Percentiles rank a stretch among this genome's conserved stretches.
Evolutionary conservation across 2,329 filamentous ascomycete genomes (phyloP).

Genomic region (Coleophoma eucalyptorum): DNA sequence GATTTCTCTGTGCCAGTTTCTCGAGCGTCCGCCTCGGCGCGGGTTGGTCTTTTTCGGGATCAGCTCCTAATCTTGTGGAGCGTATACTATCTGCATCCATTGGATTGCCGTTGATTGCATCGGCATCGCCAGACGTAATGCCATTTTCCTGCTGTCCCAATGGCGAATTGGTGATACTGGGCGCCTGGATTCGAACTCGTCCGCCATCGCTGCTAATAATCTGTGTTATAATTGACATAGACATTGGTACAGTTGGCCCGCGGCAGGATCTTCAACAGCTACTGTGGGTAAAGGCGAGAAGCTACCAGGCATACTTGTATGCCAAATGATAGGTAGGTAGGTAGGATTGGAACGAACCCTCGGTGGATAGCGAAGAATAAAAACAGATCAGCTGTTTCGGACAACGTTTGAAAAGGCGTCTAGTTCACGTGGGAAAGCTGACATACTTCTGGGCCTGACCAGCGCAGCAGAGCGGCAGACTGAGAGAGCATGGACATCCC

Average conservation of each 20-base stretch:
- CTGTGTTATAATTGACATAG: neutral
- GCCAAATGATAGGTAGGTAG: neutral
- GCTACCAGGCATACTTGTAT: neutral
- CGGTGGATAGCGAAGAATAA: neutral
- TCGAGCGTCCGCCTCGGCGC: constrained; percentile 8
- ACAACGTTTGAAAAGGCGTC: neutral
- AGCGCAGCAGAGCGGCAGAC: no score
- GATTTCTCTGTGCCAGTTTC: constrained; percentile 17
- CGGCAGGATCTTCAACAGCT: neutral
- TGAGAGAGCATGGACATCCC: no score
- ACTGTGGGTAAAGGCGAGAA: neutral
- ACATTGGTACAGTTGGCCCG: neutral
- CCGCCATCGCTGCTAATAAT: neutral
- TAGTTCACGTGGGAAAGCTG: neutral
- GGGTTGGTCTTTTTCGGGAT: neutral
- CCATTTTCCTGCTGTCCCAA: neutral
- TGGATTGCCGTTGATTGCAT: neutral
- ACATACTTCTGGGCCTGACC: no score
- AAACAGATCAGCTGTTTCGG: neutral
- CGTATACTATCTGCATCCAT: neutral
- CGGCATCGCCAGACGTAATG: no score
- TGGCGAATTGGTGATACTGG: neutral
- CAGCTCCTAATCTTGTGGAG: neutral
- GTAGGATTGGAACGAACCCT: neutral
- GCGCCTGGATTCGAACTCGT: neutral